Evolutionary conservation across 129 eudicot species (phyloP).

Genomic region (Flaveria trinervia): DNA sequence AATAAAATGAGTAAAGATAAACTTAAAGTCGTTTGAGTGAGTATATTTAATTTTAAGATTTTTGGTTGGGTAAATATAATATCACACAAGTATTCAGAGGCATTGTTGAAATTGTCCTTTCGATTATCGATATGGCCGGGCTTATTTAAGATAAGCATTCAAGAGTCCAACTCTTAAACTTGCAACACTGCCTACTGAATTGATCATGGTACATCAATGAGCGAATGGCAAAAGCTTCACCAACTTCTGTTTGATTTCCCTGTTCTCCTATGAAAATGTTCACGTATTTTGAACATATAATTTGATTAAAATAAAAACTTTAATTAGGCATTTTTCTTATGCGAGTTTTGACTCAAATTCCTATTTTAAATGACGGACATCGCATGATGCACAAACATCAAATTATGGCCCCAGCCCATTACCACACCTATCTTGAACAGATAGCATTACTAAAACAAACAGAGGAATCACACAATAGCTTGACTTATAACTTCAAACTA

Average conservation of each 20-base stretch:
- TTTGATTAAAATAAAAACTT: neutral
- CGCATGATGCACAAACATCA: neutral
- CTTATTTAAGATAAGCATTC: neutral
- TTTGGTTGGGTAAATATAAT: neutral
- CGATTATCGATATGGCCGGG: neutral
- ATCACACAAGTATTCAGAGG: neutral
- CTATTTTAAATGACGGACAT: neutral
- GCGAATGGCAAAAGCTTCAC: neutral
- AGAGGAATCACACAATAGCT: neutral
- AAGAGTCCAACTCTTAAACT: neutral
- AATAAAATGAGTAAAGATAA: neutral
- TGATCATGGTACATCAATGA: neutral
- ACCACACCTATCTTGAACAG: neutral
- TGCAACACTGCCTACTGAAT: neutral
- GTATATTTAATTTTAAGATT: no score
- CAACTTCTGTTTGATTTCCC: neutral
- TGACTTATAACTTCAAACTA: conserved; percentile 1
- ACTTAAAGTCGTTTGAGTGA: neutral
- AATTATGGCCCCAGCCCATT: neutral
- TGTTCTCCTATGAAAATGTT: neutral
- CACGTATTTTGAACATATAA: neutral
- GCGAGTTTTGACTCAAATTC: neutral
- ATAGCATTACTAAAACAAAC: neutral
- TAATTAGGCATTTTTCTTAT: no score
- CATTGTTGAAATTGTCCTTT: neutral